Conservation (phyloP, 371 early-diverging fungal genomes). For the Saksenaea vasiformis region DNA sequence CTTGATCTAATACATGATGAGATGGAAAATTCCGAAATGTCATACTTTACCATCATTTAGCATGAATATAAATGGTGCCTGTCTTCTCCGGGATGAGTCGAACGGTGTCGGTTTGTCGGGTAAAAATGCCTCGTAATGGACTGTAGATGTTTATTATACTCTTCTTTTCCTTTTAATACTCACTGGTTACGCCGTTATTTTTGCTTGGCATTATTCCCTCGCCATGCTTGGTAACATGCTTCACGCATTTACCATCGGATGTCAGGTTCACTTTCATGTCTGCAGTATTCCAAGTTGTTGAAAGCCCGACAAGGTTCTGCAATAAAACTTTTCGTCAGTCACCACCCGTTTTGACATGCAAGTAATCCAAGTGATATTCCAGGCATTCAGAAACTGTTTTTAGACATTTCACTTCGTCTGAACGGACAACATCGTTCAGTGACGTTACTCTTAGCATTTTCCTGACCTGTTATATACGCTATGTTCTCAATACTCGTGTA, state of each 20-base stretch:
- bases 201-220: conserved; percentile 20
- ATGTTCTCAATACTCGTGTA: no score
- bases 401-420: no score
- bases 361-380: no score
- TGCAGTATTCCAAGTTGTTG: no score
- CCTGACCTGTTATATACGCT: no score
- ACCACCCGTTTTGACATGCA: no score
- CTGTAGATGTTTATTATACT: conserved; percentile 12
- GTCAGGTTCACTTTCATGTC: conserved; percentile 20
- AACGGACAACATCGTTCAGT: no score
- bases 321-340: no score
- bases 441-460: no score
- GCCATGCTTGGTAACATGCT: conserved; percentile 31
- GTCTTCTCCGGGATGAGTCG: conserved; percentile 40
- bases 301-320: no score
- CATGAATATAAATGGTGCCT: conserved; percentile 12
- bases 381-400: no score
- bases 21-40: background rate
- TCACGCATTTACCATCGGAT: conserved; percentile 37
- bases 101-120: conserved; percentile 18
- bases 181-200: conserved; percentile 28
- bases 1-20: conserved; percentile 32
- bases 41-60: conserved; percentile 11
- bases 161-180: background rate
- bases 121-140: conserved; percentile 38